Conservation (phyloP, 2,329 filamentous ascomycete genomes). For the Ascochyta rabiei region DNA sequence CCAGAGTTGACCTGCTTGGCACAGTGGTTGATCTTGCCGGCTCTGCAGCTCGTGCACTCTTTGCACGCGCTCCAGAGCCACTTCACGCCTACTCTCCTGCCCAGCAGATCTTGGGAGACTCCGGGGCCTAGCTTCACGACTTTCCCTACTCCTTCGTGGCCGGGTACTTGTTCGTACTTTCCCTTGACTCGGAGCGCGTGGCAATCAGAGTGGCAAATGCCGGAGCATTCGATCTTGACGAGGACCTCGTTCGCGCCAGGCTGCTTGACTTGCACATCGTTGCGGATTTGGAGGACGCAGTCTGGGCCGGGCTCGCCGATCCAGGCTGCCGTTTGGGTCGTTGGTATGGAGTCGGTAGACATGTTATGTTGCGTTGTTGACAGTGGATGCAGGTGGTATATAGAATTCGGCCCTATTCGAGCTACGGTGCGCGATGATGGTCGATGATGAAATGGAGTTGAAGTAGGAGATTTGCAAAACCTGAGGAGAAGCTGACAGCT, state of each 20-base stretch:
- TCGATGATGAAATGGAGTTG: background rate
- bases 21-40: constrained; percentile 51
- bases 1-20: constrained; percentile 52
- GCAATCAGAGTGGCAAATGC: constrained; percentile 57
- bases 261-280: constrained; percentile 45
- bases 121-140: constrained; percentile 47
- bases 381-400: background rate
- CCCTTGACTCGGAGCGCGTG: constrained; percentile 52
- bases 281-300: constrained; percentile 45
- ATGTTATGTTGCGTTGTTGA: background rate
- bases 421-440: background rate
- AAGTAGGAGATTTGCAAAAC: background rate
- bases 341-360: constrained; percentile 30
- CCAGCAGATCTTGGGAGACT: constrained; percentile 36
- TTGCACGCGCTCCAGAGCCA: constrained; percentile 55
- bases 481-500: no score
- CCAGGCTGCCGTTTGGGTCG: constrained; percentile 46
- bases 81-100: constrained; percentile 52
- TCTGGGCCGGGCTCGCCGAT: constrained; percentile 44
- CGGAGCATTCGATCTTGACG: constrained; percentile 55
- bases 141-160: constrained; percentile 55
- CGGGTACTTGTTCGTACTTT: constrained; percentile 54
- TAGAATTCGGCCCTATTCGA: background rate
- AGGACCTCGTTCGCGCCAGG: constrained; percentile 52
- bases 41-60: constrained; percentile 45